Evolutionary conservation across 345 rosid species (phyloP).

Genomic region (Acer saccharum): DNA sequence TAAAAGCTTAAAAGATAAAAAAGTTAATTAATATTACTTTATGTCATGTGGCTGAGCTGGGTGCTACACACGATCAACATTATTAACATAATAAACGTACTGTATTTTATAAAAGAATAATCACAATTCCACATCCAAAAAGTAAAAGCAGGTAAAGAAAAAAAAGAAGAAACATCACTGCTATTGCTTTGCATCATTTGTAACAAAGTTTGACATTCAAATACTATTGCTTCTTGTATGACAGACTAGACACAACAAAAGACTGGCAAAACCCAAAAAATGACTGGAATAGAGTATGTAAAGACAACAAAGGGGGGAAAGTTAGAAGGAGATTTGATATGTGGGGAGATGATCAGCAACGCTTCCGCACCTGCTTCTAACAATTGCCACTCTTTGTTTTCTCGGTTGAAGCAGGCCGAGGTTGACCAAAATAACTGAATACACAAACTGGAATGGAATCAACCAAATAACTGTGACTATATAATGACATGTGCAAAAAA

Average conservation of each 20-base stretch:
- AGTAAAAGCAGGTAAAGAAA: conserved; percentile 20
- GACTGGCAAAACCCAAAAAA: not conserved
- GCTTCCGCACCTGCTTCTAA: conserved; percentile 64
- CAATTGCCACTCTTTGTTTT: conserved; percentile 23
- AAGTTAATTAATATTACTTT: conserved; percentile 13
- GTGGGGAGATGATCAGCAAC: conserved; percentile 50
- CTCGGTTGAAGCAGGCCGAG: conserved; percentile 65
- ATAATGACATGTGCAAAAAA: conserved; percentile 46
- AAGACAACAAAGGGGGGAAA: conserved; percentile 21
- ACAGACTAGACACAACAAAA: conserved; percentile 30
- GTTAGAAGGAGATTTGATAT: conserved; percentile 22
- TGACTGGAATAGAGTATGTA: not conserved
- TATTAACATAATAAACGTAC: not conserved
- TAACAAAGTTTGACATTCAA: conserved; percentile 36
- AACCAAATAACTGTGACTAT: conserved; percentile 16
- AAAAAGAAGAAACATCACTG: conserved; percentile 34
- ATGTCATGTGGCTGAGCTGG: conserved; percentile 17
- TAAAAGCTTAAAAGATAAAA: conserved; percentile 2
- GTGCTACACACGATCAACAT: conserved; percentile 15
- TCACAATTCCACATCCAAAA: conserved; percentile 27
- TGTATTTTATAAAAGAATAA: not conserved
- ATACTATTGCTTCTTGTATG: conserved; percentile 39
- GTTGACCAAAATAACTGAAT: conserved; percentile 48
- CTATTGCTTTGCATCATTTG: conserved; percentile 42
- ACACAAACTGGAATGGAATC: conserved; percentile 18